These are phyloP conservation scores for Oidium heveae DNA, from an alignment of 2,329 filamentous ascomycete species.

Conservation along the genomic window DNA sequence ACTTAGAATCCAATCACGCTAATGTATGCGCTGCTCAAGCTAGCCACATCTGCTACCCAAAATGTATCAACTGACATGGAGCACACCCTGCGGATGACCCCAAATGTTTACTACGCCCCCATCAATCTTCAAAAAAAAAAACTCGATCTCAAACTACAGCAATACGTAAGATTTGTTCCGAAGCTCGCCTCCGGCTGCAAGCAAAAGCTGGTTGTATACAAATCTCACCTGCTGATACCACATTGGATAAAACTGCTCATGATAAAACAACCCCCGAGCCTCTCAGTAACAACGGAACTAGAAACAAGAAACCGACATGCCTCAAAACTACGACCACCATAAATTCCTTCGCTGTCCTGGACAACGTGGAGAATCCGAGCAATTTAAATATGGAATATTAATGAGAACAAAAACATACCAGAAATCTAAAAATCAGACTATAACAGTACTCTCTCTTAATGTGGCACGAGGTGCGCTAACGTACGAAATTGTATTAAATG, in stretches of 20 bases:
- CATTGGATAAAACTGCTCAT: too few species aligned
- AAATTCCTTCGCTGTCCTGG: background rate
- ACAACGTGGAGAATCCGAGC: background rate
- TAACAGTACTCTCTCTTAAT: too few species aligned
- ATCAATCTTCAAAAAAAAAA: too few species aligned
- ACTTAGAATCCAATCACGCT: background rate
- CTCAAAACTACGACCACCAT: background rate
- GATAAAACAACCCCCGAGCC: background rate
- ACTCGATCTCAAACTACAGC: too few species aligned
- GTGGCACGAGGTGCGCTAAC: too few species aligned
- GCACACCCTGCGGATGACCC: background rate
- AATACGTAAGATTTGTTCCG: too few species aligned
- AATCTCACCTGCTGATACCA: too few species aligned
- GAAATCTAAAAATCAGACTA: too few species aligned
- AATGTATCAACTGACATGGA: background rate
- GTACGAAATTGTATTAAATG: too few species aligned
- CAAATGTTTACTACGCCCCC: background rate
- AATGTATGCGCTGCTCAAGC: background rate
- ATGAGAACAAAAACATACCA: too few species aligned
- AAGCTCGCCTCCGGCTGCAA: background rate
- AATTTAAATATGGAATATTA: background rate
- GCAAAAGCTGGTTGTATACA: background rate
- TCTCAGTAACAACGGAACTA: too few species aligned
- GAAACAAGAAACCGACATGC: too few species aligned
- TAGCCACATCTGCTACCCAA: background rate